Evolutionary conservation across 768 basidiomycete species (phyloP).

Genomic region (Suillus variegatus): DNA sequence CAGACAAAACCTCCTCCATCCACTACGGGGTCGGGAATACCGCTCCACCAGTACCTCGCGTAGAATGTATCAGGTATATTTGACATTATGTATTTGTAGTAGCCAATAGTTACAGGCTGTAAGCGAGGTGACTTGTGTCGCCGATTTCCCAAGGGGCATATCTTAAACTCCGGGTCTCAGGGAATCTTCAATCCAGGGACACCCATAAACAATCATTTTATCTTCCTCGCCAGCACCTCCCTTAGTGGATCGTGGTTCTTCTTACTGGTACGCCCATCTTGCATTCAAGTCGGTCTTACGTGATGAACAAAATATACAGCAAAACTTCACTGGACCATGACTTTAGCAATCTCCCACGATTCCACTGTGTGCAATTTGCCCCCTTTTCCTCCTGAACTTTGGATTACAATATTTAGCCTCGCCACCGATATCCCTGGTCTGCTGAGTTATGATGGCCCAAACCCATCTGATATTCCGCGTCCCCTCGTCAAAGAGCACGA

Average conservation of each 20-base stretch:
- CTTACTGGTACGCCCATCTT: not conserved
- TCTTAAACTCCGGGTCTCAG: slow-evolving; percentile 16
- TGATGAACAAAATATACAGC: not conserved
- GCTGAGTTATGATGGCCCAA: slow-evolving; percentile 13
- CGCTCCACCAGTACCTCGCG: not conserved
- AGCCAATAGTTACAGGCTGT: not conserved
- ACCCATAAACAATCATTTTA: slow-evolving; percentile 12
- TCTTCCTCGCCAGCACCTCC: not conserved
- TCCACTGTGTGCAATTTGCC: slow-evolving; percentile 1
- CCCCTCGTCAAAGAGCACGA: slow-evolving; percentile 20
- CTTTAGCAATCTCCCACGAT: slow-evolving; percentile 1
- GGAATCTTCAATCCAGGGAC: slow-evolving; percentile 1
- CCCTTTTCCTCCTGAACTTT: slow-evolving; percentile 29
- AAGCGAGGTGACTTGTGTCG: not conserved
- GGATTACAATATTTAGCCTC: slow-evolving; percentile 27
- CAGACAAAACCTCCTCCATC: too few species aligned
- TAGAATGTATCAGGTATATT: too few species aligned
- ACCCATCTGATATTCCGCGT: slow-evolving; percentile 22
- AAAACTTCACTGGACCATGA: slow-evolving; percentile 12
- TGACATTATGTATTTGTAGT: too few species aligned
- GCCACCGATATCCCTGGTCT: slow-evolving; percentile 17
- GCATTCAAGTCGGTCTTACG: not conserved
- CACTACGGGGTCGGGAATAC: not conserved
- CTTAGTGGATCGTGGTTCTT: not conserved
- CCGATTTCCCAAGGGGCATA: slow-evolving; percentile 1